phyloP scores from a whole-genome alignment of 78 protist species.

The Dictyostelium purpureum region DNA sequence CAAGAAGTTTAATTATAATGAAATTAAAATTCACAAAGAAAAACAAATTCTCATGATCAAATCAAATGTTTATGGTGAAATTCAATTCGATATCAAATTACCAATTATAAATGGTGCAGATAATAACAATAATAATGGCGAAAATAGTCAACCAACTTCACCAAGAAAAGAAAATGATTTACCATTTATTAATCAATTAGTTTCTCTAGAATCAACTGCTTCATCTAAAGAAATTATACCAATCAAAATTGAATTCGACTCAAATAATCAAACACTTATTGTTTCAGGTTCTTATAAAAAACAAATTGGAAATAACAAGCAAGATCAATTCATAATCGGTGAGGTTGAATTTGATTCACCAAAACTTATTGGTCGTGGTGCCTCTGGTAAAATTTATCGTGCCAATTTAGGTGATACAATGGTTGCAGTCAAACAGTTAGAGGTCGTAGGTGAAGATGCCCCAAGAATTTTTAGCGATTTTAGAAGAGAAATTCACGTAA shows the following conservation, averaged over 20 bases:
- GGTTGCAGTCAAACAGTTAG: conserved; percentile 82
- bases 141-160: neutral
- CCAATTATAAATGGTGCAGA: neutral
- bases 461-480: conserved; percentile 72
- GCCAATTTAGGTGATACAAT: conserved; percentile 26
- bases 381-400: conserved; percentile 69
- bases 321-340: neutral
- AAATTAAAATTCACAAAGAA: conserved; percentile 24
- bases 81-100: neutral
- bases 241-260: neutral
- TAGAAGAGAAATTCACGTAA: conserved; percentile 73
- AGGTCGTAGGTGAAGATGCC: conserved; percentile 65
- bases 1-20: conserved; percentile 35
- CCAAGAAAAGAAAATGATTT: neutral
- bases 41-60: neutral
- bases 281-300: neutral
- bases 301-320: too few species aligned
- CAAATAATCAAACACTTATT: neutral
- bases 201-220: neutral
- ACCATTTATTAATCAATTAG: conserved; percentile 2
- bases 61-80: neutral
- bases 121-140: neutral
- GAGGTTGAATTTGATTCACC: conserved; percentile 10
- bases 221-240: neutral
- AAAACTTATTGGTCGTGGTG: conserved; percentile 76